Conservation (phyloP, 306 rosid genomes). For the Cucurbita moschata region DNA sequence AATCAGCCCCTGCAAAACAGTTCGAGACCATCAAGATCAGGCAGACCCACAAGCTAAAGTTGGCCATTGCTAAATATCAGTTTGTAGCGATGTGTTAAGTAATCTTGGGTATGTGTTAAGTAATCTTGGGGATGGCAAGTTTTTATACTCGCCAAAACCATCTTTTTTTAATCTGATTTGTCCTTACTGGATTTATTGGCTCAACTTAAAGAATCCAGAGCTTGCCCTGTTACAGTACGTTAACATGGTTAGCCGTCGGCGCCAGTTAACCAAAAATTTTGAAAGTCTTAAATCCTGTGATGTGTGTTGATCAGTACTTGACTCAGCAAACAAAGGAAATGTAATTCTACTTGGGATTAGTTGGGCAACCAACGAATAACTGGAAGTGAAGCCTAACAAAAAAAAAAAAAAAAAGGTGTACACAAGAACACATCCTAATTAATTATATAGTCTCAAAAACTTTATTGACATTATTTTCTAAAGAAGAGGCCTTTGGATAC, state of each 20-base stretch:
- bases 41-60: neutral
- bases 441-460: neutral
- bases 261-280: neutral
- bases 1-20: neutral
- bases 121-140: neutral
- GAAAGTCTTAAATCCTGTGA: neutral
- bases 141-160: neutral
- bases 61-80: neutral
- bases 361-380: neutral
- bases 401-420: neutral
- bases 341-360: neutral
- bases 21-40: neutral
- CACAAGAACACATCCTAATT: neutral
- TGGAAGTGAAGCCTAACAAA: neutral
- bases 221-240: neutral
- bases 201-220: neutral
- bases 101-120: neutral
- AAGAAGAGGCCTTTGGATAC: neutral
- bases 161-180: neutral
- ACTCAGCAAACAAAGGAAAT: neutral
- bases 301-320: neutral
- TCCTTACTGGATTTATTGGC: neutral
- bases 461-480: no score
- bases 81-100: neutral
- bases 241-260: neutral